A percentile compares a stretch with the other conserved stretches of the same genome.
Conservation (phyloP, 164 flowering plant species). For the Chloranthus sessilifolius region DNA sequence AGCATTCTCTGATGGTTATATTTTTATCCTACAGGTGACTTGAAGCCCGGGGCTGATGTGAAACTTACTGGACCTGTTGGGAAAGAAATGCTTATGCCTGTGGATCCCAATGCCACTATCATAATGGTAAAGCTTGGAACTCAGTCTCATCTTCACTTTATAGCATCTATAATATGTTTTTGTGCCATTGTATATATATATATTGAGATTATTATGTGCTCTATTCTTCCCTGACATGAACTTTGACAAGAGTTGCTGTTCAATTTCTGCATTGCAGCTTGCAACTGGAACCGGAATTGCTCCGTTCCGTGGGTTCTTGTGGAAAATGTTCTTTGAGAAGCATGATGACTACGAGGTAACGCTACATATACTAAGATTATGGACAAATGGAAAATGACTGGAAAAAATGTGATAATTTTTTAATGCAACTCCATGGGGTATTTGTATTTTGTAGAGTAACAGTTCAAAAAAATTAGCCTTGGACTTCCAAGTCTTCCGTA, state of each 20-base stretch:
- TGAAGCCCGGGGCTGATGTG: constrained; percentile 87
- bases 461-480: too few relatives aligned
- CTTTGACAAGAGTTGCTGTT: too few relatives aligned
- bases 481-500: too few relatives aligned
- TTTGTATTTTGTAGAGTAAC: too few relatives aligned
- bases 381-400: background rate
- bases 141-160: background rate
- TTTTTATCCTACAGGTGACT: too few relatives aligned
- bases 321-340: constrained; percentile 99
- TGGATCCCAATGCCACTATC: constrained; percentile 84
- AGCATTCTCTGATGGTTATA: too few relatives aligned
- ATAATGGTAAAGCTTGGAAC: constrained; percentile 53
- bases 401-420: too few relatives aligned
- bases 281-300: constrained; percentile 99
- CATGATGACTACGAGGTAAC: constrained; percentile 90
- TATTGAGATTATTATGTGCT: background rate
- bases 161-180: background rate
- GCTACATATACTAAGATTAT: background rate
- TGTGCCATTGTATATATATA: background rate
- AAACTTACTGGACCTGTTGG: constrained; percentile 95
- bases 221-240: background rate
- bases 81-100: constrained; percentile 98
- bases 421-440: too few relatives aligned
- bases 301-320: constrained; percentile 87
- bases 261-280: constrained; percentile 48